Evolutionary conservation across 164 flowering plant species (phyloP).

Genomic region (Macadamia integrifolia): DNA sequence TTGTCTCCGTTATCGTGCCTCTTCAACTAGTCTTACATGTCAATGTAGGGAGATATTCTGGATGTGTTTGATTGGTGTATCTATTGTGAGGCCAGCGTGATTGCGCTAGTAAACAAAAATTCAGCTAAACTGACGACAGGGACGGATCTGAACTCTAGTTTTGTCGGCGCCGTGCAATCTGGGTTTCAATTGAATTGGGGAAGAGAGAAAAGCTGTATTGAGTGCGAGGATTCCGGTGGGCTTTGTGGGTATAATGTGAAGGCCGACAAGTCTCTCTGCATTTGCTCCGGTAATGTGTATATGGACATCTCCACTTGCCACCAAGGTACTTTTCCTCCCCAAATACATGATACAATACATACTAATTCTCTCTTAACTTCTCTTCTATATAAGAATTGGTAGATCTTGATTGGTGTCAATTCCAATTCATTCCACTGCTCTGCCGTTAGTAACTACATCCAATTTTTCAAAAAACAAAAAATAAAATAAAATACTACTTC

Average conservation of each 20-base stretch:
- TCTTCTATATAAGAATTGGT: too few species aligned
- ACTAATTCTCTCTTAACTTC: too few species aligned
- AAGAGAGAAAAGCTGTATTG: background rate
- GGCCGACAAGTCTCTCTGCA: conserved; percentile 1
- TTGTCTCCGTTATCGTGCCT: background rate
- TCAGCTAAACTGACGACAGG: background rate
- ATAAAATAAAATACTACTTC: too few species aligned
- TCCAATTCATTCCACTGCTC: too few species aligned
- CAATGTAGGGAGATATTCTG: background rate
- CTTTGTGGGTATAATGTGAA: conserved; percentile 5
- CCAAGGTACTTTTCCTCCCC: too few species aligned
- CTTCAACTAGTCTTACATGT: conserved; percentile 5
- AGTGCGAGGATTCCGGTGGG: conserved; percentile 16
- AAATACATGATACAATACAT: too few species aligned
- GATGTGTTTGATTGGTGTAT: conserved; percentile 10
- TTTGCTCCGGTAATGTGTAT: conserved; percentile 5
- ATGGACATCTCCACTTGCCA: too few species aligned
- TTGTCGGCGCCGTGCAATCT: conserved; percentile 3
- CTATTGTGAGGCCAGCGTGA: conserved; percentile 17
- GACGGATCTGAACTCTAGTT: background rate
- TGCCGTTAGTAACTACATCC: too few species aligned
- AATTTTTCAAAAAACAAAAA: too few species aligned
- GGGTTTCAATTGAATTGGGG: conserved; percentile 19
- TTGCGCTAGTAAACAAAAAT: conserved; percentile 10
- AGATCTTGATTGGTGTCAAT: too few species aligned